Evolutionary conservation across 2,329 filamentous ascomycete genomes (phyloP).

Genomic region (Diaporthe sp.): DNA sequence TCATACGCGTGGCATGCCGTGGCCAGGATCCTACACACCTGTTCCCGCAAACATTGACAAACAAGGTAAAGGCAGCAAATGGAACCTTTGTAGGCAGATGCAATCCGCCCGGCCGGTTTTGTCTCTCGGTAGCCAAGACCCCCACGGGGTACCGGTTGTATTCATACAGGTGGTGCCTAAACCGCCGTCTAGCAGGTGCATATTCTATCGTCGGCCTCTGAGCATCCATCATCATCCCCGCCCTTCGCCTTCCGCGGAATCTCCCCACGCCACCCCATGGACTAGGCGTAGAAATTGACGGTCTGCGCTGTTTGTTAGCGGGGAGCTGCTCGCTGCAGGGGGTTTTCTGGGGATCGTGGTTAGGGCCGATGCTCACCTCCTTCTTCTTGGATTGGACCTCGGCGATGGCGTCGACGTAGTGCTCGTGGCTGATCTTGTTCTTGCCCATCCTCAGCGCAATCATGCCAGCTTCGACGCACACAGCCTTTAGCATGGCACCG

Average conservation of each 20-base stretch:
- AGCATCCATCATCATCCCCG: background rate
- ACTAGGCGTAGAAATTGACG: slow-evolving; percentile 70
- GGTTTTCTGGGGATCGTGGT: background rate
- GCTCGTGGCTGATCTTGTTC: slow-evolving; percentile 97
- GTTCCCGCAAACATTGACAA: background rate
- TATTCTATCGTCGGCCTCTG: slow-evolving; percentile 18
- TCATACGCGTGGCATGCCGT: background rate
- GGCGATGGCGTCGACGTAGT: slow-evolving; percentile 98
- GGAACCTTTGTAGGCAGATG: background rate
- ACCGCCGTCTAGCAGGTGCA: slow-evolving; percentile 17
- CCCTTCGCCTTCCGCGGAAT: background rate
- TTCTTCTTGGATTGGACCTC: slow-evolving; percentile 98
- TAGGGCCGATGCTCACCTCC: slow-evolving; percentile 69
- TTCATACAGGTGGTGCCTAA: slow-evolving; percentile 19
- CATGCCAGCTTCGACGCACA: slow-evolving; percentile 99
- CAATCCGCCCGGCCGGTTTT: background rate
- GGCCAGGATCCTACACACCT: background rate
- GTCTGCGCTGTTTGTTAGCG: slow-evolving; percentile 55
- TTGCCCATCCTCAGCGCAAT: slow-evolving; percentile 95
- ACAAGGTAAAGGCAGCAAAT: background rate
- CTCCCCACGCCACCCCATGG: slow-evolving; percentile 32
- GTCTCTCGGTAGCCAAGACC: background rate
- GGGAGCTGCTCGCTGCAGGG: background rate
- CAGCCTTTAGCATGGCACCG: slow-evolving; percentile 96
- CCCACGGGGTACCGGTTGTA: slow-evolving; percentile 14